Conservation (phyloP, 78 protist species). For the Polysphondylium violaceum region DNA sequence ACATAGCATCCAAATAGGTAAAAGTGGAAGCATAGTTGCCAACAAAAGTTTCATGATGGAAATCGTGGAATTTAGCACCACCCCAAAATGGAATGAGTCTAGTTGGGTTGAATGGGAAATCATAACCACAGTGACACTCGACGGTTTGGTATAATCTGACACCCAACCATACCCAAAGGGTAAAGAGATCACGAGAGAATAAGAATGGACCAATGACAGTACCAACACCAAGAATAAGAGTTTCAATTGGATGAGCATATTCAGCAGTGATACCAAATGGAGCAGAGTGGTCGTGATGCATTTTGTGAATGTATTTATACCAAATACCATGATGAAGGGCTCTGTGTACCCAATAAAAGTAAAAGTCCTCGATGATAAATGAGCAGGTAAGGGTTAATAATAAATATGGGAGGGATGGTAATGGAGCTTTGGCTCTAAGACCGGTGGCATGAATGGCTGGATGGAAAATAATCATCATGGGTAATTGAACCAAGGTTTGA, state of each 20-base stretch:
- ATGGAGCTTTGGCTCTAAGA: slow-evolving; percentile 53
- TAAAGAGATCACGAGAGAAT: slow-evolving; percentile 61
- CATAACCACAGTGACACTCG: slow-evolving; percentile 83
- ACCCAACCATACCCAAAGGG: slow-evolving; percentile 78
- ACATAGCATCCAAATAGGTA: slow-evolving; percentile 53
- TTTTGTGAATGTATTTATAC: slow-evolving; percentile 80
- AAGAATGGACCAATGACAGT: slow-evolving; percentile 83
- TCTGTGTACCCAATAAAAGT: slow-evolving; percentile 78
- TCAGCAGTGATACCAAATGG: slow-evolving; percentile 85
- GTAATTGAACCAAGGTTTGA: slow-evolving; percentile 68
- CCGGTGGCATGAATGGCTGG: slow-evolving; percentile 65
- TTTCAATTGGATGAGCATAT: slow-evolving; percentile 82
- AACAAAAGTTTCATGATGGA: slow-evolving; percentile 81
- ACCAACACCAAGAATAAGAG: slow-evolving; percentile 75
- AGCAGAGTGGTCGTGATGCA: slow-evolving; percentile 78
- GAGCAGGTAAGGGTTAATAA: slow-evolving; percentile 5
- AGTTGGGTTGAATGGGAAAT: slow-evolving; percentile 75
- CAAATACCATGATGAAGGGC: slow-evolving; percentile 73
- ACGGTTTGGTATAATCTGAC: slow-evolving; percentile 75
- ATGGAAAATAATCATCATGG: slow-evolving; percentile 69
- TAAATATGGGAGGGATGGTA: slow-evolving; percentile 60
- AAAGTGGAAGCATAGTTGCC: slow-evolving; percentile 80
- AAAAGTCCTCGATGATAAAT: slow-evolving; percentile 71
- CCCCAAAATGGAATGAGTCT: slow-evolving; percentile 83
- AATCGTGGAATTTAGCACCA: slow-evolving; percentile 84